phyloP scores from a whole-genome alignment of 148 eudicot genomes.

The Oxyria digyna region DNA sequence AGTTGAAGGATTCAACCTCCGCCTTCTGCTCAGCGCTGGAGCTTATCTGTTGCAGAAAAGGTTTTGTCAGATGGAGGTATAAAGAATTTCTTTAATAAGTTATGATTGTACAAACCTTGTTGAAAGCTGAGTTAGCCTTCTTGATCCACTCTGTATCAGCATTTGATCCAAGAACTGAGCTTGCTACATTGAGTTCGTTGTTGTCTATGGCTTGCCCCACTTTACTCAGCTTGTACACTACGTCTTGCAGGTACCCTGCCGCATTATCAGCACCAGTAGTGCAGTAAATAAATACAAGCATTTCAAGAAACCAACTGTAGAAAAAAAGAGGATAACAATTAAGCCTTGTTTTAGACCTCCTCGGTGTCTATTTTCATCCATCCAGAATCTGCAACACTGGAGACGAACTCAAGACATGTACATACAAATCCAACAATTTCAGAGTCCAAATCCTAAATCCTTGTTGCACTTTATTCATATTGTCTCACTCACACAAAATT shows the following conservation, averaged over 20 bases:
- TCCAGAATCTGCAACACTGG: too few species aligned
- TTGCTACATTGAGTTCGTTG: conserved; percentile 63
- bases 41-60: conserved; percentile 36
- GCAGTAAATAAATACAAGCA: neutral
- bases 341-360: neutral
- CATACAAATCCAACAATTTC: too few species aligned
- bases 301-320: neutral
- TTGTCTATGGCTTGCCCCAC: conserved; percentile 95
- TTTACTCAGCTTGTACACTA: conserved; percentile 68
- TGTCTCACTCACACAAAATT: too few species aligned
- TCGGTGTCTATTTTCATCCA: too few species aligned
- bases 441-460: too few species aligned
- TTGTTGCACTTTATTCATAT: too few species aligned
- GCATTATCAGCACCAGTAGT: neutral
- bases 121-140: conserved; percentile 72
- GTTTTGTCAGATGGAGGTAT: neutral
- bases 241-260: conserved; percentile 82
- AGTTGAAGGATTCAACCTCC: conserved; percentile 53
- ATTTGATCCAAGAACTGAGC: conserved; percentile 55
- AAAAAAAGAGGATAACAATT: neutral
- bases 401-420: too few species aligned
- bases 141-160: conserved; percentile 67
- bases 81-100: neutral
- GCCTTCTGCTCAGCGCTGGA: conserved; percentile 64
- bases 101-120: conserved; percentile 33